phyloP scores from a whole-genome alignment of 257 asterid species.

The Dorcoceras hygrometricum region DNA sequence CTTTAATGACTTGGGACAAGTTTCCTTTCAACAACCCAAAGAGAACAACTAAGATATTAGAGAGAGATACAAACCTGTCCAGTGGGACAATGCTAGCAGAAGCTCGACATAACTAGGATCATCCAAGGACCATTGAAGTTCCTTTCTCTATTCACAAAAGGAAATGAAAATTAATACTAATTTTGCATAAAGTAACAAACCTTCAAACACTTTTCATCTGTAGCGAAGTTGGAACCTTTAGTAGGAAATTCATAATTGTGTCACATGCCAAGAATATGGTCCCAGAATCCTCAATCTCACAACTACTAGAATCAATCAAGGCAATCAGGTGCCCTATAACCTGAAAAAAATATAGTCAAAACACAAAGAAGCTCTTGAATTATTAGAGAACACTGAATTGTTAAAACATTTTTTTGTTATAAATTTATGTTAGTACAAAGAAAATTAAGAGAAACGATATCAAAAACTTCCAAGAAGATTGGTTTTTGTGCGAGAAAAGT shows the following conservation, averaged over 20 bases:
- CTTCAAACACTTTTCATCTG: slow-evolving; percentile 6
- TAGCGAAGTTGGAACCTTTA: slow-evolving; percentile 45
- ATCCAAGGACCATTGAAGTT: slow-evolving; percentile 32
- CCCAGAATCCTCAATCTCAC: slow-evolving; percentile 38
- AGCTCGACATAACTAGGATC: slow-evolving; percentile 52
- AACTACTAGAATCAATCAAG: slow-evolving; percentile 42
- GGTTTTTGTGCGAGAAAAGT: slow-evolving; percentile 1
- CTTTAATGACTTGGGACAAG: not conserved
- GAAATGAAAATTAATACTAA: slow-evolving; percentile 19
- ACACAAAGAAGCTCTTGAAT: slow-evolving; percentile 11
- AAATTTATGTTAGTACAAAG: not conserved
- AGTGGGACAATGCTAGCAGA: slow-evolving; percentile 53
- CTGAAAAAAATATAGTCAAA: slow-evolving; percentile 36
- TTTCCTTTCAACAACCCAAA: not conserved
- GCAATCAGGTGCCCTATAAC: slow-evolving; percentile 54
- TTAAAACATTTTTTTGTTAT: not conserved
- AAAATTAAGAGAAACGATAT: not conserved
- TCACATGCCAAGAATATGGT: slow-evolving; percentile 76
- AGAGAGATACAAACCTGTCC: slow-evolving; percentile 50
- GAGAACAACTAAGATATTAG: slow-evolving; percentile 13
- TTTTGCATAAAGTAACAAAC: slow-evolving; percentile 13
- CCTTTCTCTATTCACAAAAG: slow-evolving; percentile 38
- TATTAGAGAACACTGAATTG: slow-evolving; percentile 10
- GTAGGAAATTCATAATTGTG: slow-evolving; percentile 66
- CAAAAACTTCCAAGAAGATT: not conserved